Base-by-base conservation (phyloP, 768 basidiomycete species). In the Mycena floridula region DNA sequence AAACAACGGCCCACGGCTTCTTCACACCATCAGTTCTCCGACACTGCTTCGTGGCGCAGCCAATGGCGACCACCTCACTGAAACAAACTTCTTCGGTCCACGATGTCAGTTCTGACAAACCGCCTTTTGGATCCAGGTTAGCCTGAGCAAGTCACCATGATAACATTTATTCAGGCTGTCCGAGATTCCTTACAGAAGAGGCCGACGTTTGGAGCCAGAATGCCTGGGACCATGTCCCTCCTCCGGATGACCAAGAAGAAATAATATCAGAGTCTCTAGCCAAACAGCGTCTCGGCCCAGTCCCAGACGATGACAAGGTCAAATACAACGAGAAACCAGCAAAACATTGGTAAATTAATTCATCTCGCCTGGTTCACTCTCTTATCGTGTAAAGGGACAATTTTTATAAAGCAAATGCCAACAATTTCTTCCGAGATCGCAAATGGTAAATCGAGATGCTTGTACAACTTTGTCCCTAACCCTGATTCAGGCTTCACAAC, bases 361-460 rank as follows among this genome's bases (percentile, higher is more conserved):
- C 9, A 12, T 22, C 4, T 16, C 25, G 21, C 16, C 20, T 20
- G 24, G 1, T 22, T 25, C 20, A 22, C 28, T 11, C 25, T 6
- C 21, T 12, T 22, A 35, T 56, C 61, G 52, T n/a, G 48, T 58
- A 16, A 55, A 96, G 94, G 94, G 89, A 98, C 58, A 81, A 82
- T 44, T 97, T 98, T 56, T 98, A 99, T 72, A 84, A 85, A 54
- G 73, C 72, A 43, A 93, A 95, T 50, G 71, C 79, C 18, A 76
- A 67, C 57, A 93, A 94, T 53, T 98, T 99, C 66, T 99, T 98
- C 70, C 84, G 89, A 30, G 83, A 98, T 63, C 74, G 96, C 46
- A 89, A 91, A 69, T 99, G 96, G 86, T 81, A 6, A 25, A 27
- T 0, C 24, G 13, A 21, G 3, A 16, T 11, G 1, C 13, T 22